Percentiles rank a stretch among this genome's conserved stretches.
Conservation (phyloP, 352 stramenopile genomes). For the Globisporangium okanoganense region DNA sequence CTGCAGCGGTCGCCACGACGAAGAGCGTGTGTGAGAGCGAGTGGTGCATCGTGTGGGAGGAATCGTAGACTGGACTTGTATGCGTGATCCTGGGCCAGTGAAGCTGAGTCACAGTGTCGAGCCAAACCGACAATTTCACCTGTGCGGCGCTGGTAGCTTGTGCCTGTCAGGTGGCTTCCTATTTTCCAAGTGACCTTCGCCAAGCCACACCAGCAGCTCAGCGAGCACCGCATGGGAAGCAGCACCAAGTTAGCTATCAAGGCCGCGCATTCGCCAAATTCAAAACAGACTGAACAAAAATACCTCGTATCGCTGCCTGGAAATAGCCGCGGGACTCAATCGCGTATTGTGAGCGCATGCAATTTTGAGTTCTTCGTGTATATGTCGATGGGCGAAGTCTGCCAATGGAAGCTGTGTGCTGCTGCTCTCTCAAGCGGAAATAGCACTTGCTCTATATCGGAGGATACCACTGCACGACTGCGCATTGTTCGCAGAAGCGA, state of each 20-base stretch:
- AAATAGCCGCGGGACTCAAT: not conserved
- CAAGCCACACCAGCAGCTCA: not conserved
- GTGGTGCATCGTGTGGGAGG: not conserved
- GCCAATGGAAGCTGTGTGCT: no score
- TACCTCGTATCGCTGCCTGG: not conserved
- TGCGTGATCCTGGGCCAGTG: not conserved
- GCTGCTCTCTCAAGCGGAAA: not conserved
- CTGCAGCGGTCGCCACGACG: not conserved
- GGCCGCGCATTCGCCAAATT: not conserved
- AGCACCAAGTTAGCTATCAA: not conserved
- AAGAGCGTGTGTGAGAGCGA: not conserved
- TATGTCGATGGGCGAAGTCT: no score
- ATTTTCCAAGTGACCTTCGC: not conserved
- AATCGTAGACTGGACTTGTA: not conserved
- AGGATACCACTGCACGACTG: not conserved
- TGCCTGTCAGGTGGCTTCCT: not conserved
- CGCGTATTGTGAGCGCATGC: not conserved
- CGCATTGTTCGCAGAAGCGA: not conserved
- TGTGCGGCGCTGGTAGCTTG: not conserved
- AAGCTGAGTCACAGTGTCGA: not conserved
- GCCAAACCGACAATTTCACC: no score
- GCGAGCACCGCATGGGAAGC: not conserved
- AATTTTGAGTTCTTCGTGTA: no score
- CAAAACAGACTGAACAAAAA: not conserved
- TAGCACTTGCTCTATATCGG: no score